Evolutionary conservation across 129 eudicot species (phyloP), one percentile per base, ranked within the genome.

Genomic region (Escallonia rubra): DNA sequence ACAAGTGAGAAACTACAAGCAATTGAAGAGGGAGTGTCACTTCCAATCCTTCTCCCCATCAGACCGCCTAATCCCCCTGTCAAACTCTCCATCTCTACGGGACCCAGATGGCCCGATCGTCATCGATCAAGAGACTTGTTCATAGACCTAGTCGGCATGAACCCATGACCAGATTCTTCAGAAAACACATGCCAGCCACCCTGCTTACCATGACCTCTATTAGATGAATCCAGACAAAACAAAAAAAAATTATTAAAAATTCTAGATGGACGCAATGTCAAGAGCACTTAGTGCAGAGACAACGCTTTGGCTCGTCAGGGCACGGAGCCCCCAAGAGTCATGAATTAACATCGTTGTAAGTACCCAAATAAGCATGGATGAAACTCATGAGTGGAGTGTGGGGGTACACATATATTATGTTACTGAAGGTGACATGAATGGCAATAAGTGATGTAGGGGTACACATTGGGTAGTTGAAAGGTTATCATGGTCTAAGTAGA

Each of bases 191-290:
- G 74, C 81, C 86, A 72, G 48, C 86, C 72, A 56, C 87, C 86
- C 80, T 85, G 87, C 84, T 85, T 85, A 74, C 84, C 84, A 80
- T 78, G 78, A 78, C 86, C 90, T 85, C 74, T 77, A 81, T 72
- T 67, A 43, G 49, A 60, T 61, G 69, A 59, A 59, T 63, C 15
- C 66, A 56, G n/a, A n/a, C n/a, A n/a, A n/a, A n/a, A n/a, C n/a
- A n/a, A n/a, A 67, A 8, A 10, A 48, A 48, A 39, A 64, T 50
- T 23, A 64, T 7, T 46, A 64, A 46, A 4, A 8, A 46, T 46
- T 8, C 4, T 46, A 4, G 8, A 46, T 46, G 4, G 8, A 46
- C 8, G 8, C 50, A 46, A 46, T 4, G 8, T 46, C 4, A 4
- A 46, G 50, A 46, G n/a, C n/a, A n/a, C n/a, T n/a, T n/a, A n/a